Evolutionary conservation across 345 rosid species (phyloP).

Genomic region (Aquilaria malaccensis): DNA sequence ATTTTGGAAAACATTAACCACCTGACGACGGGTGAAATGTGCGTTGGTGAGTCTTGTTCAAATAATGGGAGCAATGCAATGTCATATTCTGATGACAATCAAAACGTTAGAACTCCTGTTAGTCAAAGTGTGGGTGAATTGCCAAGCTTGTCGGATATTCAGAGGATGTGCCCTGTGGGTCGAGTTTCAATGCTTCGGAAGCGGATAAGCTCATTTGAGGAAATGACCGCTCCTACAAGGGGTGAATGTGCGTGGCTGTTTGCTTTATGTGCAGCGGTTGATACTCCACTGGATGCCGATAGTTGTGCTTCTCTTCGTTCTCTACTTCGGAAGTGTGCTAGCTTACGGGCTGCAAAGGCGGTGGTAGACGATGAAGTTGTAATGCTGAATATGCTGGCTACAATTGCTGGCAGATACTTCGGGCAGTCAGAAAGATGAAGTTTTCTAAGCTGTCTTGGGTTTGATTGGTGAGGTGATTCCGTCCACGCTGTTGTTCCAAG

Average conservation of each 20-base stretch:
- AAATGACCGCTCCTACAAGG: slow-evolving; percentile 26
- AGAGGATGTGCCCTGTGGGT: slow-evolving; percentile 60
- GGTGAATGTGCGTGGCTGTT: slow-evolving; percentile 62
- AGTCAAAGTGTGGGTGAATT: slow-evolving; percentile 17
- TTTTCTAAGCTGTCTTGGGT: background rate
- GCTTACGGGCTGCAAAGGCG: slow-evolving; percentile 50
- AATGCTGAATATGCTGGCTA: slow-evolving; percentile 70
- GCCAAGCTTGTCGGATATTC: slow-evolving; percentile 45
- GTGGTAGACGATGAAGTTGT: slow-evolving; percentile 62
- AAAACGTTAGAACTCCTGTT: slow-evolving; percentile 4
- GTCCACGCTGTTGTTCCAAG: too few species aligned
- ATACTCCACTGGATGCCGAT: slow-evolving; percentile 64
- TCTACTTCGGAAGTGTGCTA: slow-evolving; percentile 73
- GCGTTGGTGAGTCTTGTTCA: slow-evolving; percentile 3
- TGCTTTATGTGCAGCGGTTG: slow-evolving; percentile 70
- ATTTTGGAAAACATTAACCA: slow-evolving; percentile 23
- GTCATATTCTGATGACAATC: background rate
- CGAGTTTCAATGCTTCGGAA: slow-evolving; percentile 61
- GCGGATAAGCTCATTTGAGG: slow-evolving; percentile 44
- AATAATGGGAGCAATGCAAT: slow-evolving; percentile 7
- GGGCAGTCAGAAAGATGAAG: slow-evolving; percentile 55
- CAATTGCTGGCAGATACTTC: slow-evolving; percentile 69
- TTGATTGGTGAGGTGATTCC: too few species aligned
- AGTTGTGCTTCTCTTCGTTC: slow-evolving; percentile 59
- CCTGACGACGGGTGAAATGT: slow-evolving; percentile 16